These are phyloP conservation scores for Collybia sp. DNA, from an alignment of 768 basidiomycete genomes.

Conservation along the genomic window DNA sequence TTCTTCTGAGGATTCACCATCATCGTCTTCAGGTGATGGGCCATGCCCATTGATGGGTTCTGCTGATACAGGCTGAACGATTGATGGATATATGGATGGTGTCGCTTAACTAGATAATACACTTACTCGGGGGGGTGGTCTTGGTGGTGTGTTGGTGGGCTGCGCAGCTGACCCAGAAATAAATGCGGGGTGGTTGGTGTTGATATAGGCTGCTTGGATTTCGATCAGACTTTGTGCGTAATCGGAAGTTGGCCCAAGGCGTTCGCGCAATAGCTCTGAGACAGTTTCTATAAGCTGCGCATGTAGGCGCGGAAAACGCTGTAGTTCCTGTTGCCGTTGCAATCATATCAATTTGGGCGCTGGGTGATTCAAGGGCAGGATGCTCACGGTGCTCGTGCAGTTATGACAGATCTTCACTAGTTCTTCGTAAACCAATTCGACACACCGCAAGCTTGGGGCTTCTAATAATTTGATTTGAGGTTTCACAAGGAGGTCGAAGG, in stretches of 20 bases:
- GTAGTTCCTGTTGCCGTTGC: slow-evolving; percentile 65
- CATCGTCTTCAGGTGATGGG: slow-evolving; percentile 45
- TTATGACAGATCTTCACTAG: slow-evolving; percentile 99
- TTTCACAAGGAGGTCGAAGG: slow-evolving; percentile 95
- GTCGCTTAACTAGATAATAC: too few species aligned
- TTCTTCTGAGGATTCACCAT: slow-evolving; percentile 60
- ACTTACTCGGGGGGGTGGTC: slow-evolving; percentile 52
- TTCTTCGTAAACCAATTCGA: slow-evolving; percentile 98
- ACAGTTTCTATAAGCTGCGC: slow-evolving; percentile 94
- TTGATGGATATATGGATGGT: slow-evolving; percentile 12
- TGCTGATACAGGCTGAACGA: slow-evolving; percentile 51
- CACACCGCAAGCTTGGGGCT: slow-evolving; percentile 90
- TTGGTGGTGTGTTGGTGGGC: slow-evolving; percentile 36
- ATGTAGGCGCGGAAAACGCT: slow-evolving; percentile 92
- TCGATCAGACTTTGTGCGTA: slow-evolving; percentile 94
- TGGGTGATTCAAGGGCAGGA: not conserved
- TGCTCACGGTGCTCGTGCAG: slow-evolving; percentile 80
- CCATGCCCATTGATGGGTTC: slow-evolving; percentile 57
- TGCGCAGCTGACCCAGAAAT: slow-evolving; percentile 72
- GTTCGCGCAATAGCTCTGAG: slow-evolving; percentile 92
- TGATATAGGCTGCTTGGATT: slow-evolving; percentile 99
- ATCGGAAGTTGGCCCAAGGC: slow-evolving; percentile 94
- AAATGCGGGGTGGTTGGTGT: slow-evolving; percentile 97
- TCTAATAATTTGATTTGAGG: slow-evolving; percentile 97
- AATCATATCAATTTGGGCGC: not conserved